Evolutionary conservation across 169 alveolate species (phyloP).

Genomic region (Eimeria nieschulzi): DNA sequence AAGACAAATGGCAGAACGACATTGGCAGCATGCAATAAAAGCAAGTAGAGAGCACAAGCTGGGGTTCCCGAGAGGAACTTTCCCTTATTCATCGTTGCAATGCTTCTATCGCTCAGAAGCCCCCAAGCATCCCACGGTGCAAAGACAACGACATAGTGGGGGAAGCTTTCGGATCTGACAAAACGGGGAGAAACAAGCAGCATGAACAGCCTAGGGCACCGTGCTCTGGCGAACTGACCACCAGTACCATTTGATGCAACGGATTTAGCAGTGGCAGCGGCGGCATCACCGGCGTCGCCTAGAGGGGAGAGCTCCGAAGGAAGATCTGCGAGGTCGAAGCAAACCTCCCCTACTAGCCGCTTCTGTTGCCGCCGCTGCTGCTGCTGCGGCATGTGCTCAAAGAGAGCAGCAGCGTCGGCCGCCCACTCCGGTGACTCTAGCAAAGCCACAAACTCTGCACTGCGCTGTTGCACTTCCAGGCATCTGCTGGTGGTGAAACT

Average conservation of each 20-base stretch:
- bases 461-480: slow-evolving; percentile 56
- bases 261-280: too few relatives aligned
- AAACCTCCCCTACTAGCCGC: slow-evolving; percentile 39
- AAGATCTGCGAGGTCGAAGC: slow-evolving; percentile 61
- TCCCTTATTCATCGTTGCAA: too few relatives aligned
- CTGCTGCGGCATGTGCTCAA: slow-evolving; percentile 60
- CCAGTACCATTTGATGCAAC: too few relatives aligned
- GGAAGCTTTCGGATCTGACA: neutral
- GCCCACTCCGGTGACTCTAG: slow-evolving; percentile 54
- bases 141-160: neutral
- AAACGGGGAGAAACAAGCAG: neutral
- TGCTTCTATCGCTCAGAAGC: too few relatives aligned
- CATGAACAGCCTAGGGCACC: too few relatives aligned
- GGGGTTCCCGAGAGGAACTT: too few relatives aligned
- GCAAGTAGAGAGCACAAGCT: neutral
- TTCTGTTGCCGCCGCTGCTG: slow-evolving; percentile 1
- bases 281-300: neutral
- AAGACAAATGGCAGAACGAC: neutral
- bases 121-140: neutral
- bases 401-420: slow-evolving; percentile 15
- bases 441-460: slow-evolving; percentile 30
- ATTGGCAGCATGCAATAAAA: neutral
- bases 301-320: slow-evolving; percentile 21
- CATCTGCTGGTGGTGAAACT: neutral
- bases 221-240: too few relatives aligned